phyloP scores from a whole-genome alignment of 2,329 filamentous ascomycete genomes.

The Leptoxyphium fumago region DNA sequence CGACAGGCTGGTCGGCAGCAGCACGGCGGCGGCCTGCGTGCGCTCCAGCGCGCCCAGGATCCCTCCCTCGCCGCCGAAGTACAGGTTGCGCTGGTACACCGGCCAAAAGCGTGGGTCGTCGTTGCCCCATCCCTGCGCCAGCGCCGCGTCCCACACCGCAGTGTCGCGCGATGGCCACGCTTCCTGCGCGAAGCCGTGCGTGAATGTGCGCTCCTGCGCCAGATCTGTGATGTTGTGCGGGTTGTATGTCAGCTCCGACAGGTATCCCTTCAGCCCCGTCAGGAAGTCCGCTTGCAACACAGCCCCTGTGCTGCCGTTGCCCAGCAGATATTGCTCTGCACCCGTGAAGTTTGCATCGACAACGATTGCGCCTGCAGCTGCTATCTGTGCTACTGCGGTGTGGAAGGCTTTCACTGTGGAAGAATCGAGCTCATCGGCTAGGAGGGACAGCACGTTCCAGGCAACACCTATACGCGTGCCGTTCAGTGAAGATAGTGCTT shows the following conservation, averaged over 20 bases:
- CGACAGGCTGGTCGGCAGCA: slow-evolving; percentile 41
- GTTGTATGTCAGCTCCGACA: slow-evolving; percentile 42
- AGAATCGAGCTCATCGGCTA: slow-evolving; percentile 17
- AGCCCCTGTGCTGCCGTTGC: slow-evolving; percentile 22
- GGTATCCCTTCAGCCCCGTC: slow-evolving; percentile 41
- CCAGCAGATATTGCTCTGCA: slow-evolving; percentile 29
- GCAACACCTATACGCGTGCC: slow-evolving; percentile 52
- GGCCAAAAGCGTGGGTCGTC: slow-evolving; percentile 42
- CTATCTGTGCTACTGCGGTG: slow-evolving; percentile 36
- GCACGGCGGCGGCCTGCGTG: slow-evolving; percentile 45
- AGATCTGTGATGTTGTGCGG: slow-evolving; percentile 40
- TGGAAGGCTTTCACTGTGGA: slow-evolving; percentile 42
- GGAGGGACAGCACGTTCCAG: slow-evolving; percentile 38
- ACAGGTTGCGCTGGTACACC: slow-evolving; percentile 38
- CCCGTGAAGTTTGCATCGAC: slow-evolving; percentile 46
- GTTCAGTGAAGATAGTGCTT: slow-evolving; percentile 25
- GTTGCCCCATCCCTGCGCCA: slow-evolving; percentile 41
- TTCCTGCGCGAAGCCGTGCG: slow-evolving; percentile 37
- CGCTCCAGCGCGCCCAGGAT: slow-evolving; percentile 44
- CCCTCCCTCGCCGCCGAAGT: slow-evolving; percentile 43
- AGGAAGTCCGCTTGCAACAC: slow-evolving; percentile 47
- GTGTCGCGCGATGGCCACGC: slow-evolving; percentile 50
- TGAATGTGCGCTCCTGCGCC: slow-evolving; percentile 40
- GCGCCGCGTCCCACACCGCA: slow-evolving; percentile 37
- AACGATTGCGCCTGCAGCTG: slow-evolving; percentile 43